Base-by-base conservation (phyloP, 1,284 basidiomycete genomes). In the Rhodofomes roseus region DNA sequence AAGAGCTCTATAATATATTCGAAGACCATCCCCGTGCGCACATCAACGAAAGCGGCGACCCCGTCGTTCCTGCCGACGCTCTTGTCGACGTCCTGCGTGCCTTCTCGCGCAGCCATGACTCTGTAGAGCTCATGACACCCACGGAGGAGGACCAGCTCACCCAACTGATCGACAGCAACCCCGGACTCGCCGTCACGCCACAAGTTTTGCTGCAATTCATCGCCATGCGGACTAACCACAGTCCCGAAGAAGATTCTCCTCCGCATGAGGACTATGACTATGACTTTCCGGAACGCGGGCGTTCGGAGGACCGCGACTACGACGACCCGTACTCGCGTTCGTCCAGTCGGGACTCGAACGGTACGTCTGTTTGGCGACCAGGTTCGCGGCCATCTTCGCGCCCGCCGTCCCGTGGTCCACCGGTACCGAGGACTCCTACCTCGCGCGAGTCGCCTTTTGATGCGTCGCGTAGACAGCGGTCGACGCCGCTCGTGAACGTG, bases 121-220 rank as follows among this genome's bases (percentile, higher is more conserved):
- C 84, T 8, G 76, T 79, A 29, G 79, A 85, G 63, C 79, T 92
- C 29, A 75, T 90, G 65, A 77, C 77, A 14, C 74, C 77, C 22
- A 77, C 83, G 25, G 89, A 91, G 71, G 80, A 83, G 65, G 75
- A 74, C 20, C 74, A 80, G 74, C 78, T 92, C 60, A 79, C 81
- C 40, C 62, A 73, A 12, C 72, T 92, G 52, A 74, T 90, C 57
- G 78, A 76, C 18, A 73, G 72, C 53, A 85, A 87, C 66, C 87
- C 86, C 0, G 86, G 80, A 22, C 77, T 90, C 53, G 80, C 85
- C 70, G 85, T 88, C 23, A 89, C 87, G 1, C 87, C 89, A 0
- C 76, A 82, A 56, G 79, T 88, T 18, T 76, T 92, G 4, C 75
- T 90, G 16, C 75, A 79, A 22, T 84, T 91, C 65, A 80, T 92